These are phyloP conservation scores for Solanum hybrid DNA, from an alignment of 305 asterid genomes.

Conservation along the genomic window DNA sequence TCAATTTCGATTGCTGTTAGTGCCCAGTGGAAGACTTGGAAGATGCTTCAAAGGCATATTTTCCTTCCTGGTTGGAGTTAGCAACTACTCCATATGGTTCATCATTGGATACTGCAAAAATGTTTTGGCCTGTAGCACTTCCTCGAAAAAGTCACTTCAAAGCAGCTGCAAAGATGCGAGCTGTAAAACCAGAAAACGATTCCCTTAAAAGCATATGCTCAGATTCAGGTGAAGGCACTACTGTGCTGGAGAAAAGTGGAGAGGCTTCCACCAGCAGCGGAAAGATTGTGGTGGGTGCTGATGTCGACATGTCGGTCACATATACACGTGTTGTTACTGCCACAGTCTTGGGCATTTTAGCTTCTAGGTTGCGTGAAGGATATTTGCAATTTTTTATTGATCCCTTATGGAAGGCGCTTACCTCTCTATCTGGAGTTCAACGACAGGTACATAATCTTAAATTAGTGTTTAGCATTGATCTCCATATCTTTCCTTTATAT, in stretches of 20 bases:
- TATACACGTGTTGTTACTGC: constrained; percentile 86
- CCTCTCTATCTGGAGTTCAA: constrained; percentile 88
- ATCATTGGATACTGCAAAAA: constrained; percentile 63
- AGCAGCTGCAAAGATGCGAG: constrained; percentile 99
- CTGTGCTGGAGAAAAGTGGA: constrained; percentile 47
- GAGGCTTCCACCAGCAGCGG: constrained; percentile 46
- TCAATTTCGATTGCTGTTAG: constrained; percentile 32
- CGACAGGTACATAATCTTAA: constrained; percentile 57
- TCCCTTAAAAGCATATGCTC: constrained; percentile 29
- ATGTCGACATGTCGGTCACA: constrained; percentile 80
- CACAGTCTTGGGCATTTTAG: constrained; percentile 72
- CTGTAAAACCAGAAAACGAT: constrained; percentile 57
- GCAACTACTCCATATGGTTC: constrained; percentile 95
- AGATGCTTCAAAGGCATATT: constrained; percentile 66
- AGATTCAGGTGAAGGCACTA: constrained; percentile 35
- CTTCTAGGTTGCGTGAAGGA: constrained; percentile 58
- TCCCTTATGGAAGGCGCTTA: constrained; percentile 77
- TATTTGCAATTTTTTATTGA: constrained; percentile 63
- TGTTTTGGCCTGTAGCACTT: constrained; percentile 95
- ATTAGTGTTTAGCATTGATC: neutral
- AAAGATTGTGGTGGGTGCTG: constrained; percentile 89
- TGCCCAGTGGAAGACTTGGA: constrained; percentile 76
- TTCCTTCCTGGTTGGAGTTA: constrained; percentile 83
- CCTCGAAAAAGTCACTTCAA: constrained; percentile 95
- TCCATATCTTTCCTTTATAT: neutral